Percentiles rank a stretch among this genome's conserved stretches.
Evolutionary conservation across 2,329 filamentous ascomycete species (phyloP).

Genomic region (Fusarium torulosum): DNA sequence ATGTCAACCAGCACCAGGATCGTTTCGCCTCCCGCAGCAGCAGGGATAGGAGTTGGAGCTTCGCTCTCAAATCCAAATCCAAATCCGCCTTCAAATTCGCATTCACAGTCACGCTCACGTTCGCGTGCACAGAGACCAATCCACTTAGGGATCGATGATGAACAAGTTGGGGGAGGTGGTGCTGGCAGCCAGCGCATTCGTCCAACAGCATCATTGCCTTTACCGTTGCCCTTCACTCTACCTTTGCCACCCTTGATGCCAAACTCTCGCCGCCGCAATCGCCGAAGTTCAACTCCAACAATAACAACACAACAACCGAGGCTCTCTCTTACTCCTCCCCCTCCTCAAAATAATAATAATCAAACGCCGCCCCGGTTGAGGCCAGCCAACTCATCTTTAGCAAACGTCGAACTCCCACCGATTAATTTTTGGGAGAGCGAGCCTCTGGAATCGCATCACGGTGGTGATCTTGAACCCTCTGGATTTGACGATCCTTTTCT

Average conservation of each 20-base stretch:
- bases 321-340: slow-evolving; percentile 15
- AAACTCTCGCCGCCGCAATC: slow-evolving; percentile 12
- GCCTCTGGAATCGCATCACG: slow-evolving; percentile 3
- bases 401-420: slow-evolving; percentile 15
- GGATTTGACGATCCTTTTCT: slow-evolving; percentile 46
- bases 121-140: slow-evolving; percentile 34
- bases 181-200: slow-evolving; percentile 26
- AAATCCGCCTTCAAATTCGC: not conserved
- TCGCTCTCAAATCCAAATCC: not conserved
- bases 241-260: slow-evolving; percentile 40
- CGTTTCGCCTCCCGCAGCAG: slow-evolving; percentile 33
- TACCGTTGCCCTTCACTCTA: slow-evolving; percentile 1
- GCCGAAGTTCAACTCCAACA: slow-evolving; percentile 26
- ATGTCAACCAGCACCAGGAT: slow-evolving; percentile 45
- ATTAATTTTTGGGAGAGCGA: slow-evolving; percentile 11
- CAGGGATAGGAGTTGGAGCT: slow-evolving; percentile 23
- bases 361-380: slow-evolving; percentile 20
- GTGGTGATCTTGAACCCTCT: slow-evolving; percentile 13
- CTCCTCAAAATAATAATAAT: not conserved
- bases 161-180: slow-evolving; percentile 24
- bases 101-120: slow-evolving; percentile 14
- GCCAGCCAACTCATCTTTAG: slow-evolving; percentile 9
- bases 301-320: slow-evolving; percentile 34
- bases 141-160: slow-evolving; percentile 22
- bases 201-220: slow-evolving; percentile 29